Base-by-base conservation (phyloP, 2,329 filamentous ascomycete genomes). In the Arthroderma sp. region DNA sequence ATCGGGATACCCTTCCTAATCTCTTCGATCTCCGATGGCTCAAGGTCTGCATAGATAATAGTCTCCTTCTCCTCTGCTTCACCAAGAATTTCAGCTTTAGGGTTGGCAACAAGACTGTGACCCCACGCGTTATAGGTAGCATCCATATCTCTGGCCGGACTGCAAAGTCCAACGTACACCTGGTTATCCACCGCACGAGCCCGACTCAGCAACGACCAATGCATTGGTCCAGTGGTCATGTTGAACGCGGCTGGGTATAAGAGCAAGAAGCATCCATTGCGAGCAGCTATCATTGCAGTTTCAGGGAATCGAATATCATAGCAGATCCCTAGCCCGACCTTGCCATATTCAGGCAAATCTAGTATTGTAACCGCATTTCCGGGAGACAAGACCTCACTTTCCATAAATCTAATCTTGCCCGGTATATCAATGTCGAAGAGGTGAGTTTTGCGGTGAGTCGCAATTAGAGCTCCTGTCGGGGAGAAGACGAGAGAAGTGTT, bases 161-260 rank as follows among this genome's bases (percentile, higher is more conserved):
- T 91, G 68, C 91, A 98, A 61, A 98, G 67, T 31, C 80, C 91
- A 8, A 96, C 87, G 63, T 93, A 96, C 6, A 93, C 70, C 70
- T 98, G 87, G 61, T 96, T 96, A 59, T 98, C 89, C 55, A 94
- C 74, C 4, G 89, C 91, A 50, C 91, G 73, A 9, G 83, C 87
- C 52, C 85, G 76, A 1, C 81, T 89, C 56, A 84, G 77, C 53
- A 98, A 68, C 47, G 80, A 75, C 91, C 91, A 98, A 66, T 98
- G 91, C 62, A 96, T 66, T 4, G 84, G 82, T 0, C 91, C 91
- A 0, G 91, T 98, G 0, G 87, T 94, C 48, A 84, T 72, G 66
- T 96, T 98, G 73, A 98, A 98, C 1, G 91, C 91, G n/a, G 87
- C 91, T 0, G 91, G 91, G 64, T 95, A 96, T 11, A 96, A 62